A percentile compares a stretch with the other conserved stretches of the same genome.
Evolutionary conservation across 169 alveolate genomes (phyloP).

Genomic region (Eimeria acervulina): DNA sequence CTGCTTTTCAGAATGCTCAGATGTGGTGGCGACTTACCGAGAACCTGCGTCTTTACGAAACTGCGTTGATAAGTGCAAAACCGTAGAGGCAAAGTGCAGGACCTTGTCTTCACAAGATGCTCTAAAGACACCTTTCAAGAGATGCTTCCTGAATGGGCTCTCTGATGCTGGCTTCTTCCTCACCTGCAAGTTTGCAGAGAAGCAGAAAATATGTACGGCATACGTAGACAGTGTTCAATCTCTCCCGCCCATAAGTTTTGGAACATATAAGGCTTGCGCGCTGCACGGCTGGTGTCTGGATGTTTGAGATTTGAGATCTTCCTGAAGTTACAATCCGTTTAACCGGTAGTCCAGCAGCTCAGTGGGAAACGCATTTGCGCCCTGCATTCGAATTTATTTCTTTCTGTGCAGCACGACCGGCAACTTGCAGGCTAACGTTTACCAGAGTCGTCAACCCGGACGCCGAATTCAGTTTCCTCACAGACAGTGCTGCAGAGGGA

Average conservation of each 20-base stretch:
- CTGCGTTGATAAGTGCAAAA: slow-evolving; percentile 19
- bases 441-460: slow-evolving; percentile 22
- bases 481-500: not conserved
- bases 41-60: not conserved
- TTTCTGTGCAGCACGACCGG: slow-evolving; percentile 10
- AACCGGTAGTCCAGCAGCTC: not conserved
- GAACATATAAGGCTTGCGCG: not conserved
- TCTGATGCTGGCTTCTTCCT: not conserved
- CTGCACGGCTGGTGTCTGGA: not conserved
- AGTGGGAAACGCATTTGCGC: not conserved
- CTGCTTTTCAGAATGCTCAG: slow-evolving; percentile 12
- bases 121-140: not conserved
- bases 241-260: not conserved
- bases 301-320: not conserved
- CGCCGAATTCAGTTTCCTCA: not conserved
- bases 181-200: not conserved
- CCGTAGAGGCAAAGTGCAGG: not conserved
- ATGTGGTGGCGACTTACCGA: not conserved
- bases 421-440: slow-evolving; percentile 18
- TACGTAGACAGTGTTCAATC: not conserved
- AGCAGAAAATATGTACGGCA: not conserved
- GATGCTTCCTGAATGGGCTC: not conserved
- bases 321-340: not conserved
- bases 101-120: not conserved
- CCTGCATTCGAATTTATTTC: not conserved